Evolutionary conservation across 139 green algal genomes (phyloP), one percentile per base, ranked within the genome.

Genomic region (Asterochloris sp.): DNA sequence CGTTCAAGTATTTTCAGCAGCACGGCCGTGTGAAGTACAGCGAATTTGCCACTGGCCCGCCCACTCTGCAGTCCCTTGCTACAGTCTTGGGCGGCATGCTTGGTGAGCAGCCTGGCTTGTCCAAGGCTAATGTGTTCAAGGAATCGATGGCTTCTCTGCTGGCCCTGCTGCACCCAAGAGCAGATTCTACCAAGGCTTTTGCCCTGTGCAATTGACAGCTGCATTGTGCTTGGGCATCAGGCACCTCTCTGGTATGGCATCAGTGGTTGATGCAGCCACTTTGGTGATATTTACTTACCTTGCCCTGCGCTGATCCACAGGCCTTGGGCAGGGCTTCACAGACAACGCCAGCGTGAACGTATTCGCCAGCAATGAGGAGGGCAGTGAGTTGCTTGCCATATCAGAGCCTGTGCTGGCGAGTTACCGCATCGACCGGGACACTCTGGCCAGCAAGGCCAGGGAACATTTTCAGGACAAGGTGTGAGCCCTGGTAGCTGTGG

Each of bases 311-410:
- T 61, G 21, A 10, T 73, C 23, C 24, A 73, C 13, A 61, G 76
- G 15, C 76, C 82, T 62, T 76, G 1, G 76, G 83, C 84, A 88
- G 85, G 77, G 76, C 19, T 88, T 92, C 77, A 97, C 91, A 6
- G 93, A 97, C 89, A 97, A 97, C 76, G 87, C 92, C 24, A 91
- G 68, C 24, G 94, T 97, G 15, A 94, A 88, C 76, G 74, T 95
- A 0, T 74, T 91, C 9, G 80, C 90, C 11, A 76, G 90, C 11
- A 62, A 78, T 38, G 74, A 80, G 8, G 82, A 89, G 10, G 86
- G 88, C 61, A 84, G 15, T 4, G 23, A 74, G 62, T 62, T 90
- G 12, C 27, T 92, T 60, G 87, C 91, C 6, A 80, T 92, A 27
- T 95, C 89, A 71, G 93, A 96, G 85, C 87, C 89, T 15, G 81